Base-by-base conservation (phyloP, 345 rosid genomes). In the Arabidopsis arenosa region DNA sequence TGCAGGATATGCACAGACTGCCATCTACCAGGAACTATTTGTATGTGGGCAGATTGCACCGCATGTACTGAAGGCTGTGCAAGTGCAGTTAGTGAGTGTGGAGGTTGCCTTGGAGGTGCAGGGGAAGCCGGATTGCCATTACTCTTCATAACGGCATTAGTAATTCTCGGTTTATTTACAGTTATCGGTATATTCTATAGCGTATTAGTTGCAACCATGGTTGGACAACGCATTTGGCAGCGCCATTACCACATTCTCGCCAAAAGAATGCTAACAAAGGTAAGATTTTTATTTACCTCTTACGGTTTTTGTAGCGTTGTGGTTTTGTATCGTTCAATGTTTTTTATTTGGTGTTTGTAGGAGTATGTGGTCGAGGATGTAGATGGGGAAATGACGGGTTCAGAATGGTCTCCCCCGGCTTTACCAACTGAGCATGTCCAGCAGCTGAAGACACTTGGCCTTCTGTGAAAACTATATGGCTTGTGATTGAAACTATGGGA, bases 41-140 rank as follows among this genome's bases (percentile, higher is more conserved):
- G 99, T 61, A 86, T 96, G 93, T 96, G 99, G 98, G 92, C 96
- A 37, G 99, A 96, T 84, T 96, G 99, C 75, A 93, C 99, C 5
- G 86, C 98, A 37, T 96, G 99, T 86, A 88, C 92, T 55, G 99
- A 96, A 82, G 84, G 94, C 62, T 93, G 98, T 82, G 97, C 98
- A 60, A 89, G 97, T 80, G 83, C 98, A 62, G 92, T 90, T 5
- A 74, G 93, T 74, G 99, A 96, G 82, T 96, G 98, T 66, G 95
- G 99, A 59, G 95, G 99, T 80, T 96, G 99, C 84, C 81, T 96
- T 75, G 94, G 97, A 67, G 98, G 98, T 73, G 99, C 99, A 65
- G 98, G 98, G 23, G 99, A 93, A 87, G 98, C 98, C 5, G 99
- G 99, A 76, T 77, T 96, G 57, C 99, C 98, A 0, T 74, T 96